Evolutionary conservation across 2,329 filamentous ascomycete species (phyloP).

Genomic region (Pseudopyrenochaeta lycopersici): DNA sequence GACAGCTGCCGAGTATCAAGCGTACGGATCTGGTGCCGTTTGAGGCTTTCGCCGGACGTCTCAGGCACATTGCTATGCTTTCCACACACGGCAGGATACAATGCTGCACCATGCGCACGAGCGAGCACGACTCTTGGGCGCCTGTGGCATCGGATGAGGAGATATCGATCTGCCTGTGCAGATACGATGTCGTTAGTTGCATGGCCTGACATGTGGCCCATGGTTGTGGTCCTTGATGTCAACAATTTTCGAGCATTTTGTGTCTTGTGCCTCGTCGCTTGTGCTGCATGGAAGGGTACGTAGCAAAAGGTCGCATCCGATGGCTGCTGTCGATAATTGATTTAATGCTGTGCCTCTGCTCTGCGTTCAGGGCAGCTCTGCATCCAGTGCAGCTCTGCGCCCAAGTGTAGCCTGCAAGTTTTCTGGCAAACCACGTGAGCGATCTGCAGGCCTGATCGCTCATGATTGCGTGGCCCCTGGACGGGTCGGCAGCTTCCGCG

Average conservation of each 20-base stretch:
- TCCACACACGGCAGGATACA: conserved; percentile 15
- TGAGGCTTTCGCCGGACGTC: conserved; percentile 23
- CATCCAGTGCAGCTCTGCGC: no score
- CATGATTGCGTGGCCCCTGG: conserved; percentile 33
- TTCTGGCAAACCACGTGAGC: conserved; percentile 7
- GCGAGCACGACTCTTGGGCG: conserved; percentile 18
- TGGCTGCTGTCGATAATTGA: conserved; percentile 27
- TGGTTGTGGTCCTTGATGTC: conserved; percentile 3
- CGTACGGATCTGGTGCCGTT: conserved; percentile 26
- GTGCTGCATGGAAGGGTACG: conserved; percentile 16
- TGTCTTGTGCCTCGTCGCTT: conserved; percentile 23
- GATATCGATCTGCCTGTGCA: conserved; percentile 30
- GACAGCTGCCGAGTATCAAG: conserved; percentile 20
- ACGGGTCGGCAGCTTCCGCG: conserved; percentile 34
- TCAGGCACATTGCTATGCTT: conserved; percentile 19
- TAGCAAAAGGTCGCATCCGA: conserved; percentile 9
- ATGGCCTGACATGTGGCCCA: conserved; percentile 18
- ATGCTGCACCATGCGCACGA: conserved; percentile 17
- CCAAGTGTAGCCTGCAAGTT: neutral
- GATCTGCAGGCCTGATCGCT: conserved; percentile 29
- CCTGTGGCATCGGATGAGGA: conserved; percentile 22
- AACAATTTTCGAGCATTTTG: neutral
- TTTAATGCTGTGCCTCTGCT: conserved; percentile 23
- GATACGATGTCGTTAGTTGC: conserved; percentile 14
- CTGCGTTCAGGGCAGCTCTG: conserved; percentile 8